Conservation (phyloP, 2,329 filamentous ascomycete species). For the Aspergillus pseudotamarii region DNA sequence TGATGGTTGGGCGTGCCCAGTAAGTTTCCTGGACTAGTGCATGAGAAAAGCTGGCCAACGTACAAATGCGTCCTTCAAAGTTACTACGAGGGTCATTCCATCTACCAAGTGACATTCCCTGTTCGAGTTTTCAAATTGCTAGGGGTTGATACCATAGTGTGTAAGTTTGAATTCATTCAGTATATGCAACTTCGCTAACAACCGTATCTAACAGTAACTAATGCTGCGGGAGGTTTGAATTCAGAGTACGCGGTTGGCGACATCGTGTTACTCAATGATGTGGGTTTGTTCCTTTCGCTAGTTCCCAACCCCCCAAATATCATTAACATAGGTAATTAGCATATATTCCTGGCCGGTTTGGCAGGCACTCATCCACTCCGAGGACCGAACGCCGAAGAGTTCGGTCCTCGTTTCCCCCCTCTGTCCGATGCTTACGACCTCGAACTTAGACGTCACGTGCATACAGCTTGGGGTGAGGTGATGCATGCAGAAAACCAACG, state of each 20-base stretch:
- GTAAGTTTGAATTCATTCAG: conserved; percentile 37
- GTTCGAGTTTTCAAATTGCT: conserved; percentile 66
- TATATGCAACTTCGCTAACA: not conserved
- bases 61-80: conserved; percentile 39
- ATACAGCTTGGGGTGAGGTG: conserved; percentile 60
- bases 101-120: conserved; percentile 65
- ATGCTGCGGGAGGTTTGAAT: conserved; percentile 68
- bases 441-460: conserved; percentile 58
- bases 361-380: conserved; percentile 64
- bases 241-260: conserved; percentile 66
- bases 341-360: conserved; percentile 65
- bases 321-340: conserved; percentile 41
- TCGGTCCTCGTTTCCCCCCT: conserved; percentile 65
- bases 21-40: conserved; percentile 28
- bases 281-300: conserved; percentile 33
- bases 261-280: conserved; percentile 67
- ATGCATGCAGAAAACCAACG: conserved; percentile 49
- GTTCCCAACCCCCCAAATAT: too few relatives aligned
- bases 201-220: conserved; percentile 57
- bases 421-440: conserved; percentile 69
- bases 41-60: conserved; percentile 36
- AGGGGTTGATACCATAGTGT: conserved; percentile 62
- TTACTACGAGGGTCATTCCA: conserved; percentile 69
- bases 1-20: conserved; percentile 68
- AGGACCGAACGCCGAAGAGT: conserved; percentile 64